Percentiles rank a stretch among this genome's conserved stretches.
These are phyloP conservation scores for Termitomyces sp. DNA, from an alignment of 1,284 basidiomycete species.

Conservation along the genomic window DNA sequence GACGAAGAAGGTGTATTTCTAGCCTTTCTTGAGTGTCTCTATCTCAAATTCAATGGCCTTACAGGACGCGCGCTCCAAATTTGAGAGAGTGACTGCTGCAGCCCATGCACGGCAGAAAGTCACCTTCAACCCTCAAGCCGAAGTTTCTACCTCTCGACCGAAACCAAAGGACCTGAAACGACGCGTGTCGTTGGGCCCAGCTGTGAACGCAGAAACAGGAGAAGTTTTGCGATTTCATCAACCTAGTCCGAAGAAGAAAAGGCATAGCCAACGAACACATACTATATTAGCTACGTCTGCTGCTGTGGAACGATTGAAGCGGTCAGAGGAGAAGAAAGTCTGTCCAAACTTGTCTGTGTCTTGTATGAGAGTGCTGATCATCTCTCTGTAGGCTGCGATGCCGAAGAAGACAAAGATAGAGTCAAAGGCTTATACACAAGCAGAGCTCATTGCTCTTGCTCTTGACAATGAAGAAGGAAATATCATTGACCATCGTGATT, in stretches of 20 bases:
- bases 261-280: constrained; percentile 60
- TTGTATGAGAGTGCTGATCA: neutral
- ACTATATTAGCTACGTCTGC: constrained; percentile 64
- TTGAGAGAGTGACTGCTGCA: constrained; percentile 57
- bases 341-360: neutral
- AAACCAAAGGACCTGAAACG: constrained; percentile 39
- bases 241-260: constrained; percentile 31
- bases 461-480: constrained; percentile 85
- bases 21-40: neutral
- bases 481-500: constrained; percentile 71
- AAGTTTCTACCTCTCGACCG: constrained; percentile 19
- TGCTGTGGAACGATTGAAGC: constrained; percentile 53
- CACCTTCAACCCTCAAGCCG: constrained; percentile 54
- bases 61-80: constrained; percentile 48
- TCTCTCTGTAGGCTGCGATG: constrained; percentile 41
- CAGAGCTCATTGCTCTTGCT: constrained; percentile 74
- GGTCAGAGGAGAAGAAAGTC: constrained; percentile 61
- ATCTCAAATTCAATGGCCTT: neutral
- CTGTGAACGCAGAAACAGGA: constrained; percentile 53
- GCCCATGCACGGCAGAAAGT: constrained; percentile 60
- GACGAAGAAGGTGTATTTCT: constrained; percentile 44
- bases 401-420: constrained; percentile 56
- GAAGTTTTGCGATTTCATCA: constrained; percentile 36
- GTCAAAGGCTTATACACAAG: constrained; percentile 60
- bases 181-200: constrained; percentile 50